Evolutionary conservation across 345 rosid species (phyloP).

Genomic region (Raphanus sativus): DNA sequence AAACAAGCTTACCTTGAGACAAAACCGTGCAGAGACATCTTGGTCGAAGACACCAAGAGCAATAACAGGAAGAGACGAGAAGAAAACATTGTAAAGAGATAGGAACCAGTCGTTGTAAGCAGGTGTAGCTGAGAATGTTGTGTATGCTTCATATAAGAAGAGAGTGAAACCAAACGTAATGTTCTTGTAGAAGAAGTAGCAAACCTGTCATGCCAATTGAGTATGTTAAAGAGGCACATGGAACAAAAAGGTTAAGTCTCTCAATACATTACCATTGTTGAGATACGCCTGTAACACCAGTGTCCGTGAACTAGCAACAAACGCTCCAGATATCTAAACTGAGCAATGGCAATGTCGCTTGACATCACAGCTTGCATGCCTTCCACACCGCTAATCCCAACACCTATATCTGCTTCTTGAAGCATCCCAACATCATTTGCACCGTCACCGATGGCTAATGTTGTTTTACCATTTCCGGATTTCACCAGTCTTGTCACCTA

Average conservation of each 20-base stretch:
- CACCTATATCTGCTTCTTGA: conserved; percentile 94
- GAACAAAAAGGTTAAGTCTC: background rate
- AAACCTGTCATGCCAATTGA: conserved; percentile 49
- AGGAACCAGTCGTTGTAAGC: conserved; percentile 83
- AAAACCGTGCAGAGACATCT: conserved; percentile 70
- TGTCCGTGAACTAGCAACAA: conserved; percentile 95
- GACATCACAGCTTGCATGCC: conserved; percentile 99
- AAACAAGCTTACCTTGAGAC: conserved; percentile 57
- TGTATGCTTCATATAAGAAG: conserved; percentile 66
- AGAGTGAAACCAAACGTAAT: conserved; percentile 69
- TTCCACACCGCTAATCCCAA: conserved; percentile 97
- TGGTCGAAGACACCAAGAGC: conserved; percentile 92
- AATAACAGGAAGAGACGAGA: conserved; percentile 74
- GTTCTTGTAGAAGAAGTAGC: conserved; percentile 99
- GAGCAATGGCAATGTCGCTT: conserved; percentile 92
- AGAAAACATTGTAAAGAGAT: conserved; percentile 72
- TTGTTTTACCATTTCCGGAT: conserved; percentile 73
- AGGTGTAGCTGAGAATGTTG: conserved; percentile 82
- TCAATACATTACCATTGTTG: conserved; percentile 56
- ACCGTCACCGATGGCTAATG: conserved; percentile 93
- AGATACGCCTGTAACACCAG: conserved; percentile 91
- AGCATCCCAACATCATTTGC: conserved; percentile 99
- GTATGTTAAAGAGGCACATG: background rate
- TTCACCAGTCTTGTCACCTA: conserved; percentile 94
- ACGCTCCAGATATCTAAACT: conserved; percentile 80